These are phyloP conservation scores for Pholiota conissans DNA, from an alignment of 768 basidiomycete genomes.

Conservation along the genomic window DNA sequence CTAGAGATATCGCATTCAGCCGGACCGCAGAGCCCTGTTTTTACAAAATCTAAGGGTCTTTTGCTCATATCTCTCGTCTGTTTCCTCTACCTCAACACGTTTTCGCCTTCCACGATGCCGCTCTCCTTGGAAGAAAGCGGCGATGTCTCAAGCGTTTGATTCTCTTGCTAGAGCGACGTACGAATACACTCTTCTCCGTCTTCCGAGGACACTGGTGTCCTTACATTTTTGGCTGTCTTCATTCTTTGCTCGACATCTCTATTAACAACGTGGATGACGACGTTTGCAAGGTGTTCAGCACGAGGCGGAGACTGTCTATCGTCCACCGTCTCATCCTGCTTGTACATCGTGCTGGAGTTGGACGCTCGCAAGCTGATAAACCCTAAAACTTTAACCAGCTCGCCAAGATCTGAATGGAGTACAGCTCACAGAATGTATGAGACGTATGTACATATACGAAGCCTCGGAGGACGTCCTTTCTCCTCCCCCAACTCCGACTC, in stretches of 20 bases:
- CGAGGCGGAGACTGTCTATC: neutral
- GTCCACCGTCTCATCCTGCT: neutral
- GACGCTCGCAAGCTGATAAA: neutral
- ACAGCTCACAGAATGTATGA: neutral
- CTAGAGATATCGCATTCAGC: slow-evolving; percentile 5
- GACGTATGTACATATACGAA: neutral
- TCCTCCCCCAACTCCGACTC: slow-evolving; percentile 6
- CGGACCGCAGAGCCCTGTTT: neutral
- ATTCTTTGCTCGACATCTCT: neutral
- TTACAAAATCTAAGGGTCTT: slow-evolving; percentile 6
- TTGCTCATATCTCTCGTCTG: neutral
- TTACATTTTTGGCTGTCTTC: neutral
- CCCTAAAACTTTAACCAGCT: neutral
- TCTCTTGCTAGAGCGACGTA: neutral
- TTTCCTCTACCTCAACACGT: slow-evolving; percentile 5
- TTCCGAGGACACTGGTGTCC: neutral
- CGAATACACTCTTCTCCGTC: neutral
- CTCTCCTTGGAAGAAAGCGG: neutral
- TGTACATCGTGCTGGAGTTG: neutral
- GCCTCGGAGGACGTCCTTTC: neutral
- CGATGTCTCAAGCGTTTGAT: neutral
- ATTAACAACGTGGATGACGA: neutral
- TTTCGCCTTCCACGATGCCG: neutral
- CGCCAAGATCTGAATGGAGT: neutral
- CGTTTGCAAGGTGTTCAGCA: neutral